Percentiles rank a stretch among this genome's conserved stretches.
Evolutionary conservation across 768 basidiomycete genomes (phyloP).

Genomic region (Hysterangium stoloniferum): DNA sequence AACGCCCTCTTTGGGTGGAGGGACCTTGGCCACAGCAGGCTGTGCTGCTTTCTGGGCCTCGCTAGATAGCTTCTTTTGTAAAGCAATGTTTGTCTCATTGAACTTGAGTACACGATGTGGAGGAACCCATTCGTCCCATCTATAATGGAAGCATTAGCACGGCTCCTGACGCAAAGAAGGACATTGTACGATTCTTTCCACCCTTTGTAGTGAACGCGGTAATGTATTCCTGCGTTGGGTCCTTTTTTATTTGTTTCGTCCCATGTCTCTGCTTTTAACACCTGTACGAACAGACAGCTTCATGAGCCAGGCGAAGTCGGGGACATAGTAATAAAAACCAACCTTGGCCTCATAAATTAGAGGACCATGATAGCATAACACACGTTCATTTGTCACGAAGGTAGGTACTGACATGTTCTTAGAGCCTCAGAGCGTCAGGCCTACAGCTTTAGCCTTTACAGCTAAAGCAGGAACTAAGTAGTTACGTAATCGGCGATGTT

Average conservation of each 20-base stretch:
- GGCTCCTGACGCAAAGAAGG: neutral
- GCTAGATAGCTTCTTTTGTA: conserved; percentile 57
- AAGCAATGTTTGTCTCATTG: conserved; percentile 69
- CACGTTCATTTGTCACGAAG: conserved; percentile 63
- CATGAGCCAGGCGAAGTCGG: neutral
- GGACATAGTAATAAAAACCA: conserved; percentile 10
- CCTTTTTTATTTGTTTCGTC: conserved; percentile 55
- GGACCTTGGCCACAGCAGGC: conserved; percentile 8
- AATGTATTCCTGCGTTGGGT: conserved; percentile 67
- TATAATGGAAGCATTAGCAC: conserved; percentile 26
- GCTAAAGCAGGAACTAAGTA: too few species aligned
- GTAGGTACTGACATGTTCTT: conserved; percentile 16
- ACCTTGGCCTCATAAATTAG: conserved; percentile 92
- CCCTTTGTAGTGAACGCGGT: conserved; percentile 97
- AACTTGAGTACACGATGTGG: conserved; percentile 71
- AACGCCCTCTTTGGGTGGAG: conserved; percentile 13
- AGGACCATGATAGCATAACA: conserved; percentile 92
- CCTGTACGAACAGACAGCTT: conserved; percentile 20
- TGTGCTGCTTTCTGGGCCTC: conserved; percentile 14
- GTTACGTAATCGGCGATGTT: too few species aligned
- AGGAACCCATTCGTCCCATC: conserved; percentile 98
- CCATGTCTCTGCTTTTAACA: conserved; percentile 62
- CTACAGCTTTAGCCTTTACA: too few species aligned
- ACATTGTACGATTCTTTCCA: conserved; percentile 90
- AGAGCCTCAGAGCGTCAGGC: neutral